Base-by-base conservation (phyloP, 228 moss, liverwort and hornwort genomes). In the Sphagnum magellanicum region DNA sequence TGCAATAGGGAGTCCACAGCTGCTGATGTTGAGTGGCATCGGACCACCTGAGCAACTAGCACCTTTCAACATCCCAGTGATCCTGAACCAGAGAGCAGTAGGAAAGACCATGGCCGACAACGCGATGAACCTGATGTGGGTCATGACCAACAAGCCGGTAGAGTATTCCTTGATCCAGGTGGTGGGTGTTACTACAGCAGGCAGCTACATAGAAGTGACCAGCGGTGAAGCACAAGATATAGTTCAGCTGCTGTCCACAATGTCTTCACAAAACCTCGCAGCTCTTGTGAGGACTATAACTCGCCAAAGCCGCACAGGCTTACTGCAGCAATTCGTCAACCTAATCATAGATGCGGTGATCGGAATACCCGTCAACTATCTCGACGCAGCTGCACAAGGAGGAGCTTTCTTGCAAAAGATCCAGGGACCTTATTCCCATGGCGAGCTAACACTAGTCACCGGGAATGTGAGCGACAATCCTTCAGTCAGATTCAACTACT, bases 21-120 rank as follows among this genome's bases (percentile, higher is more conserved):
- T 95, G 55, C 77, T 92, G 0, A 81, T 92, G 76, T 63, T 95
- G n/a, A 90, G 84, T 53, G 90, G 89, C 0, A 77, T 95, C 17
- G 90, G 89, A 11, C 85, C 87, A 0, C 15, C 68, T 0, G 63
- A 77, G 8, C 79, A 90, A 14, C 66, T 92, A 9, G 6, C 12
- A 0, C 6, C 72, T 1, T 79, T 87, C 48, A 67, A 73, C 51
- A 84, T 92, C 14, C 68, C 77, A 0, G 68, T 74, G 6, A 63
- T 87, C 4, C 0, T 82, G 16, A 10, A 85, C 47, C 80, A 81
- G 13, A 70, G 73, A 3, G 68, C 58, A 4, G 76, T 90, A 0
- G 87, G 90, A 0, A 10, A 62, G 5, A 14, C 50, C 0, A 86
- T 92, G 83, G 73, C 79, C 0, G 90, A 92, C 71, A 92, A 88